A percentile compares a stretch with the other conserved stretches of the same genome.
Evolutionary conservation across 2,329 filamentous ascomycete genomes (phyloP).

Genomic region (Alternaria sp.): DNA sequence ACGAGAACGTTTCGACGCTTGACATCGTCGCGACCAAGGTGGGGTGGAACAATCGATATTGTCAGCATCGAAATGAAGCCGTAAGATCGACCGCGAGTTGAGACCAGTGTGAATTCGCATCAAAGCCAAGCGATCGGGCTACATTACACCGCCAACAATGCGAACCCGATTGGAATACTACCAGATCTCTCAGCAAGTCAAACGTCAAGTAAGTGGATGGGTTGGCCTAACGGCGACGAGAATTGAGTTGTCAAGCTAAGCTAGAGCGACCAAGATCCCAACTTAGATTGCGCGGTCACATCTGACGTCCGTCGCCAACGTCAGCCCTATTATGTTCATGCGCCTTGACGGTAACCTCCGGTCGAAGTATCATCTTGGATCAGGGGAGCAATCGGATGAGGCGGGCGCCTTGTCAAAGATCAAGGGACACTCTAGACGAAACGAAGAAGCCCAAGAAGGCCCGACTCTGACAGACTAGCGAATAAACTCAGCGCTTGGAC

Average conservation of each 20-base stretch:
- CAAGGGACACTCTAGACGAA: constrained; percentile 6
- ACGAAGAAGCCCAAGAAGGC: constrained; percentile 7
- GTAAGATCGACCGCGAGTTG: neutral
- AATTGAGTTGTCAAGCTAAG: neutral
- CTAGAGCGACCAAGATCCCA: neutral
- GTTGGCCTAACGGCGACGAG: neutral
- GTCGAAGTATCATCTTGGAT: neutral
- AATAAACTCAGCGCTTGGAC: constrained; percentile 6
- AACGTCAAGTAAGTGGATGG: neutral
- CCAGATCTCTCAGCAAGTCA: neutral
- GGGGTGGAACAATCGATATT: neutral
- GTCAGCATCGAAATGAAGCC: constrained; percentile 15
- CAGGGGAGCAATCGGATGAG: constrained; percentile 1
- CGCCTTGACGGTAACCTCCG: neutral
- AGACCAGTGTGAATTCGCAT: neutral
- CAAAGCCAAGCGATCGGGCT: neutral
- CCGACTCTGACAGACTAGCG: constrained; percentile 1
- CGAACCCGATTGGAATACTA: neutral
- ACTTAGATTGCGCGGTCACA: neutral
- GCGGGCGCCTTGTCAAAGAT: neutral
- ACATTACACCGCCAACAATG: neutral
- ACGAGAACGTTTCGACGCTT: neutral
- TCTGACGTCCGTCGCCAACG: neutral
- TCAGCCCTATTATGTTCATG: neutral
- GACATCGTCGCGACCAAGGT: neutral